Evolutionary conservation across 495 filamentous ascomycete genomes (phyloP), one percentile per base, ranked within the genome.

Genomic region (Hypoxylon cercidicola): DNA sequence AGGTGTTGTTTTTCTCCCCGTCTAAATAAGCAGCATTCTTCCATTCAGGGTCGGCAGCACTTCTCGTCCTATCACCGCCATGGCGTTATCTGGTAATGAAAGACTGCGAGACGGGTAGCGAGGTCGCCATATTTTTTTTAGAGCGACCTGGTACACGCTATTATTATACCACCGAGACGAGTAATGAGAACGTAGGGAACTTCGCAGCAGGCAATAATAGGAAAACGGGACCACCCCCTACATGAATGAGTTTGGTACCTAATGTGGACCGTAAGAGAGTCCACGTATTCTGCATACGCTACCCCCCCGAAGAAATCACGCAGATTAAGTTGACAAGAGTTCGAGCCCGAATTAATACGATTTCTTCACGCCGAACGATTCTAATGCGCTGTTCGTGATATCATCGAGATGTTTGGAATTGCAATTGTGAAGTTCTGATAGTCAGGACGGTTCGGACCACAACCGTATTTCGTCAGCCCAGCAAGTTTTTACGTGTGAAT

Each of bases 21-120:
- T 58, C 41, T 55, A 35, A 65, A 41, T n/a, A 59, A 51, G 48
- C 5, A 15, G 66, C 66, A 69, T 69, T 69, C 46, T 72, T 72
- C 68, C 68, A 51, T 69, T 67, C 50, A 40, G 62, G 62, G 62
- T 64, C 60, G 68, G 71, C 55, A 62, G 32, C 55, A 60, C 48
- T 50, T 55, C 21, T 68, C 56, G 32, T 64, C 61, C 58, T 66
- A 32, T 54, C 55, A 50, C 40, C 46, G 45, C 55, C 46, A 62
- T 43, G 69, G 66, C 60, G 67, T 69, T 55, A 51, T 11, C 50
- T 58, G 54, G 61, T 64, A 68, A 60, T 63, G 64, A 67, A 59
- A 63, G 65, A 65, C 54, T 63, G 60, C 64, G 45, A 57, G 56
- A 41, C 48, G 66, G 41, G 49, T 40, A 48, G 66, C 46, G 49